Conservation (phyloP, 2,329 filamentous ascomycete species). For the Chrysosporium keratinophilum region DNA sequence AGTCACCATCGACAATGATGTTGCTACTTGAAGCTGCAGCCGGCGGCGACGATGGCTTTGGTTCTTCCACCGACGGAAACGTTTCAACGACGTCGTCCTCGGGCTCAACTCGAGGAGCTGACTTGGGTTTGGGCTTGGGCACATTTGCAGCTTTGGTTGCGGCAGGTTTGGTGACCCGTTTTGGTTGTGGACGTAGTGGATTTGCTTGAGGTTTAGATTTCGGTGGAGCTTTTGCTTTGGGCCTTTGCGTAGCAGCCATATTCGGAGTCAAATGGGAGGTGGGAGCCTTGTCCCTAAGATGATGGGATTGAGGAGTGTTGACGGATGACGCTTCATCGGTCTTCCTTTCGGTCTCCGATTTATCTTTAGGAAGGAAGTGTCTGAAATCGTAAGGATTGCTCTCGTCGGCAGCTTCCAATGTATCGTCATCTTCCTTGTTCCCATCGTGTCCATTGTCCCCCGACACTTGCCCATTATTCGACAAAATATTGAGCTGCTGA, state of each 20-base stretch:
- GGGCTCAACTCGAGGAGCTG: conserved; percentile 20
- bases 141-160: conserved; percentile 16
- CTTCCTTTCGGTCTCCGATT: conserved; percentile 27
- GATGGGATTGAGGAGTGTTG: conserved; percentile 30
- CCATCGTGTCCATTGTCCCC: conserved; percentile 27
- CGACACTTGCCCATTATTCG: conserved; percentile 28
- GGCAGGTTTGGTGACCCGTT: conserved; percentile 18
- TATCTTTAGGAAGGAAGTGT: conserved; percentile 38
- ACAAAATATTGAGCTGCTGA: conserved; percentile 48
- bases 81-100: conserved; percentile 22
- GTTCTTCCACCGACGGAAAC: conserved; percentile 27
- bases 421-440: conserved; percentile 32
- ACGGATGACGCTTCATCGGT: conserved; percentile 22
- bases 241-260: conserved; percentile 20
- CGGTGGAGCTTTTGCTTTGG: conserved; percentile 18
- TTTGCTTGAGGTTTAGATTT: conserved; percentile 24
- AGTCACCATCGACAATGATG: conserved; percentile 38
- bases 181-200: conserved; percentile 24
- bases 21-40: conserved; percentile 32
- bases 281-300: conserved; percentile 24
- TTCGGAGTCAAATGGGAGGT: conserved; percentile 28
- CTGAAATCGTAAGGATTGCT: conserved; percentile 42
- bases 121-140: conserved; percentile 20
- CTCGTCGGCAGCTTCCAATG: conserved; percentile 30
- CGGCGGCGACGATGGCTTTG: conserved; percentile 23